Evolutionary conservation across 352 stramenopile species (phyloP).

Genomic region (Phytophthora foliorum): DNA sequence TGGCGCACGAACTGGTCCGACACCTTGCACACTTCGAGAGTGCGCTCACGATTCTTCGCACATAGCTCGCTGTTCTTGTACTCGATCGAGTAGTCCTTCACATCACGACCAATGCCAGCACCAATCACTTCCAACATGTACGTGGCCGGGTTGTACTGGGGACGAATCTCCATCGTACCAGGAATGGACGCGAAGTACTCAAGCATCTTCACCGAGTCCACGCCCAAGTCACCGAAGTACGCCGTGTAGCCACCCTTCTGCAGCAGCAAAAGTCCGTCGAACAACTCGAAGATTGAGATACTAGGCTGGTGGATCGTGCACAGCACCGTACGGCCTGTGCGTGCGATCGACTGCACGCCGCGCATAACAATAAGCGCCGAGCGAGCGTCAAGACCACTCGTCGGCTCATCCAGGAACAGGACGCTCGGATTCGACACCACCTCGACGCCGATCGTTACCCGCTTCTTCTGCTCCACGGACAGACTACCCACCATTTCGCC

Average conservation of each 20-base stretch:
- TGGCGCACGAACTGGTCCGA: constrained; percentile 46
- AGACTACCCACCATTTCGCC: constrained; percentile 53
- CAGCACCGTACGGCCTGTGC: constrained; percentile 90
- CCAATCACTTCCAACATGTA: too few species aligned
- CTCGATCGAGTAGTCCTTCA: constrained; percentile 64
- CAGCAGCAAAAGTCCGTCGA: too few species aligned
- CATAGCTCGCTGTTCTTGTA: constrained; percentile 55
- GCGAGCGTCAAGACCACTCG: constrained; percentile 86
- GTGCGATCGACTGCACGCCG: constrained; percentile 85
- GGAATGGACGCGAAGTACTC: too few species aligned
- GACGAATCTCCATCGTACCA: too few species aligned
- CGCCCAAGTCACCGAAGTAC: too few species aligned
- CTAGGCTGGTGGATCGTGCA: constrained; percentile 68
- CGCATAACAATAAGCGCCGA: constrained; percentile 90
- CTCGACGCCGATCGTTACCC: constrained; percentile 94
- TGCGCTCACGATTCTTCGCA: constrained; percentile 37
- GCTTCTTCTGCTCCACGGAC: too few species aligned
- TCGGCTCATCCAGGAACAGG: constrained; percentile 95
- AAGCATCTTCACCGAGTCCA: too few species aligned
- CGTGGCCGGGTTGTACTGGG: too few species aligned
- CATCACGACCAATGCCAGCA: constrained; percentile 63
- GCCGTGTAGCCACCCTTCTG: too few species aligned
- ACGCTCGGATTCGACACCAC: constrained; percentile 94
- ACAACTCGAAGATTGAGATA: constrained; percentile 92
- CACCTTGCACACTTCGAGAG: constrained; percentile 26